Percentiles rank a stretch among this genome's conserved stretches.
Evolutionary conservation across 1,284 basidiomycete genomes (phyloP).

Genomic region (Papiliotrema flavescens): DNA sequence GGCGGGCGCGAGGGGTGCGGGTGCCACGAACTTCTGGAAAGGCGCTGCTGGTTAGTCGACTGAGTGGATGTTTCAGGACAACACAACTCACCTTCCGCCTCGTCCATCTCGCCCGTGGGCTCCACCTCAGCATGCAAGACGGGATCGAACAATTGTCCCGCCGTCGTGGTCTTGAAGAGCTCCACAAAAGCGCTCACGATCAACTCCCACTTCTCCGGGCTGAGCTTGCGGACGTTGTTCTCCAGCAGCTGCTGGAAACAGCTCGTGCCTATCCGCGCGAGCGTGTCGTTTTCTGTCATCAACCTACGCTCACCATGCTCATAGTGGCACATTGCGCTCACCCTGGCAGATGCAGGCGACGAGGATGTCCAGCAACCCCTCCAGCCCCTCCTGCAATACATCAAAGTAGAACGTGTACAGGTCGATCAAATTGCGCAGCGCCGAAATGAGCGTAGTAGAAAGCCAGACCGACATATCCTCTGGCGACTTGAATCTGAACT

Average conservation of each 20-base stretch:
- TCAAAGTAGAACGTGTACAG: conserved; percentile 96
- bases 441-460: conserved; percentile 98
- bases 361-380: conserved; percentile 86
- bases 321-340: conserved; percentile 43
- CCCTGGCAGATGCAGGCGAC: conserved; percentile 99
- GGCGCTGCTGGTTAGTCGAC: conserved; percentile 26
- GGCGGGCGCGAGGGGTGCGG: conserved; percentile 41
- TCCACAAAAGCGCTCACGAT: conserved; percentile 92
- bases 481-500: conserved; percentile 84
- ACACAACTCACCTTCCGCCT: conserved; percentile 50
- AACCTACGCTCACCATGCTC: background rate
- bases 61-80: too few species aligned
- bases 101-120: conserved; percentile 53
- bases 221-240: conserved; percentile 87
- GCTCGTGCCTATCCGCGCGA: conserved; percentile 95
- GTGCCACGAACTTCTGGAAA: conserved; percentile 47
- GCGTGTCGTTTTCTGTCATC: conserved; percentile 84
- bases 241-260: conserved; percentile 96
- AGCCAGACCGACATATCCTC: conserved; percentile 99
- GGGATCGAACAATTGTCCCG: conserved; percentile 94
- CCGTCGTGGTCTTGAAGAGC: conserved; percentile 95
- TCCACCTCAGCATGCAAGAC: conserved; percentile 76
- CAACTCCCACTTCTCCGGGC: conserved; percentile 79
- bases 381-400: conserved; percentile 81
- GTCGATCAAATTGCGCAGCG: conserved; percentile 89